phyloP scores from a whole-genome alignment of 352 stramenopile genomes.

The Aphanomyces cochlioides region DNA sequence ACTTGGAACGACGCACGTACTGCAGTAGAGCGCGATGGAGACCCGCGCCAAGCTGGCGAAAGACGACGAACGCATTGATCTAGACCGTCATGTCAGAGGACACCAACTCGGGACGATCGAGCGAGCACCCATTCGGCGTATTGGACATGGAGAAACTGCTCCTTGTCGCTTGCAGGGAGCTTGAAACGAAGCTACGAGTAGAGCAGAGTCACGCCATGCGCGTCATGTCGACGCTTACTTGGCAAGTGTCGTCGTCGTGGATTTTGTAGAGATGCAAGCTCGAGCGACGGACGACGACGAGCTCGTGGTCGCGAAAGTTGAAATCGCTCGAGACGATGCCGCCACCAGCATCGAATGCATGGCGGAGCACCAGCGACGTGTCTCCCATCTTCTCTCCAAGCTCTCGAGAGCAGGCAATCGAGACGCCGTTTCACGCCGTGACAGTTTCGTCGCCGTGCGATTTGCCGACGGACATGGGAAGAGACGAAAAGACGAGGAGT shows the following conservation, averaged over 20 bases:
- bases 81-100: not conserved
- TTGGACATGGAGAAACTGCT: constrained; percentile 1
- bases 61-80: constrained; percentile 24
- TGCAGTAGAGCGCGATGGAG: constrained; percentile 9
- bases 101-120: not conserved
- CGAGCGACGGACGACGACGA: not conserved
- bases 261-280: constrained; percentile 4
- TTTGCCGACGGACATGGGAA: not conserved
- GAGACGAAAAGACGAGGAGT: not conserved
- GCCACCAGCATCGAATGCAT: not conserved
- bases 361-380: constrained; percentile 8
- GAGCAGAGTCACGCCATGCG: not conserved
- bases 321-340: constrained; percentile 8
- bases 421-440: not conserved
- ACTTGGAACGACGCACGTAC: constrained; percentile 6
- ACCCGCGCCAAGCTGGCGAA: not conserved
- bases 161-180: not conserved
- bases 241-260: not conserved
- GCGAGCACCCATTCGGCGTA: constrained; percentile 24
- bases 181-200: not conserved
- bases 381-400: not conserved
- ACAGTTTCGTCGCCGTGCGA: not conserved
- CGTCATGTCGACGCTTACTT: not conserved
- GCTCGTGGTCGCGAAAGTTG: constrained; percentile 23
- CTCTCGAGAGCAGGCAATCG: not conserved